Conservation (phyloP, 78 protist genomes). For the Planoprotostelium fungivorum region DNA sequence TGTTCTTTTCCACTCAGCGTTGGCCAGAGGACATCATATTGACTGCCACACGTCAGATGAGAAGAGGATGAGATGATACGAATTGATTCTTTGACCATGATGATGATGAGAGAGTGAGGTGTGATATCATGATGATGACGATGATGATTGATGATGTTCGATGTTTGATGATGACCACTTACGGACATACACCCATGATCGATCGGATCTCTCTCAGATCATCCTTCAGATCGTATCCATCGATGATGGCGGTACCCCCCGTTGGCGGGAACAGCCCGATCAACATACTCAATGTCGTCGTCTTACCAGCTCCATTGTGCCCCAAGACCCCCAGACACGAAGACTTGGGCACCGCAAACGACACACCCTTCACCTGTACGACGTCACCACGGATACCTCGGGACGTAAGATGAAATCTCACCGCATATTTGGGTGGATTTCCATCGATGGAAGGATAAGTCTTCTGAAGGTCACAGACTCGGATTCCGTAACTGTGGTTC, state of each 20-base stretch:
- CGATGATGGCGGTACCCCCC: constrained; percentile 40
- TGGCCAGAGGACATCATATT: constrained; percentile 62
- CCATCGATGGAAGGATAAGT: background rate
- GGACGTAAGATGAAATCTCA: background rate
- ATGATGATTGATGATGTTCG: too few relatives aligned
- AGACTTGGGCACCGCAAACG: background rate
- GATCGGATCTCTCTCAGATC: constrained; percentile 24
- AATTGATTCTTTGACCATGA: too few relatives aligned
- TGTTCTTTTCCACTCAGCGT: constrained; percentile 59
- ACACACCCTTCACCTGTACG: background rate
- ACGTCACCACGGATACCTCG: too few relatives aligned
- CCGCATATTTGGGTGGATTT: background rate
- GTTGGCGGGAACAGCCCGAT: constrained; percentile 65
- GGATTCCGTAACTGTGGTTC: background rate
- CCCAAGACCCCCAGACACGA: constrained; percentile 51
- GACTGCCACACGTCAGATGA: constrained; percentile 8
- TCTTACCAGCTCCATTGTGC: constrained; percentile 76
- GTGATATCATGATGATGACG: too few relatives aligned
- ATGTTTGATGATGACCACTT: too few relatives aligned
- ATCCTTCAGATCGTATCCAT: constrained; percentile 22
- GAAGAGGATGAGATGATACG: too few relatives aligned
- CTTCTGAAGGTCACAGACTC: background rate
- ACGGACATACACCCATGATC: constrained; percentile 67
- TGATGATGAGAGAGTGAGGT: background rate
- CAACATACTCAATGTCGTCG: constrained; percentile 72